Base-by-base conservation (phyloP, 2,329 filamentous ascomycete genomes). In the Verticillium nonalfalfae region DNA sequence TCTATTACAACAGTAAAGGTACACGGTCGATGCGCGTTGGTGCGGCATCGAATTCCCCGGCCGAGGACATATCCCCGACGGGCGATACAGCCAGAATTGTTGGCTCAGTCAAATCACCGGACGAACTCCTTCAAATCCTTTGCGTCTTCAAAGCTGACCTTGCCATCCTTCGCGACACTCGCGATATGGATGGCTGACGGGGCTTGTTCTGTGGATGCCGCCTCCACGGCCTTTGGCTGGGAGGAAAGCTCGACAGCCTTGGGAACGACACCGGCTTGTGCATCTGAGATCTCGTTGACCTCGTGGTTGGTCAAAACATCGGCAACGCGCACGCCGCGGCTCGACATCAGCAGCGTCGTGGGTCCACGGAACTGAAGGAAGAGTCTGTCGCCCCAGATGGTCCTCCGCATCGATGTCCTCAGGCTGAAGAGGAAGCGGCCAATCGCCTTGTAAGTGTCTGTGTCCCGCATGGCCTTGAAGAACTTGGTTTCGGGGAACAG, bases 351-450 rank as follows among this genome's bases (percentile, higher is more conserved):
- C 57, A 99, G 85, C 2, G 90, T 97, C 6, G 85, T 85, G 1
- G 95, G 95, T 0, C 95, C 95, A 61, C 88, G 85, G 72, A 99
- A 97, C 70, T 91, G 90, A 36, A 99, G 79, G 75, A 98, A 98
- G 33, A 98, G 80, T 76, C 94, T 80, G 72, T 99, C 95, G 26
- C 95, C 95, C 91, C 93, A 98, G 61, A 99, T 90, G 1, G 91
- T 91, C 69, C 90, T 85, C 63, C 93, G 84, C 52, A 89, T 81
- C 77, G 89, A 88, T 0, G 93, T 97, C 63, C 92, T 86, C 21
- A 96, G 66, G 40, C 78, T 84, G 74, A 90, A 91, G 7, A 90
- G 74, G 35, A 86, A 70, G n/a, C 82, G 81, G 52, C 87, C 83
- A 1, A 92, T 66, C 9, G 84, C 79, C 70, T 88, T 90, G 86